Percentiles rank a stretch among this genome's conserved stretches.
phyloP scores from a whole-genome alignment of 2,329 filamentous ascomycete species.

The Fusarium azukiicola region DNA sequence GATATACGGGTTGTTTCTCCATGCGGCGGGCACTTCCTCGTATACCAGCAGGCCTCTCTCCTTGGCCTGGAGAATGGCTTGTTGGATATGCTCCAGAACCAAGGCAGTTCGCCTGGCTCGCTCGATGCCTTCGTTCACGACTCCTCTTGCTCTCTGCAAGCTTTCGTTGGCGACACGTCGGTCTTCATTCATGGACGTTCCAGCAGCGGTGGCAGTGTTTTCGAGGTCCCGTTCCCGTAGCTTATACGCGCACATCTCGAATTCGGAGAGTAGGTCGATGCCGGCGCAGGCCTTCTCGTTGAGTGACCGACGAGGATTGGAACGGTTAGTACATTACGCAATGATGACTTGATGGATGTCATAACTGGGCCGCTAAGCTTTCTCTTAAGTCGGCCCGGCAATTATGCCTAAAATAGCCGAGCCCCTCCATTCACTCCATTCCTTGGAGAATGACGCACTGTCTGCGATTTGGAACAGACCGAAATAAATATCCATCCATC shows the following conservation, averaged over 20 bases:
- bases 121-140: slow-evolving; percentile 84
- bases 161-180: slow-evolving; percentile 81
- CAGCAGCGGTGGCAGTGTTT: slow-evolving; percentile 82
- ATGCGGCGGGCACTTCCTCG: slow-evolving; percentile 93
- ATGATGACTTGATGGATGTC: no score
- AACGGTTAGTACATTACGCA: no score
- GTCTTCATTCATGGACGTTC: slow-evolving; percentile 87
- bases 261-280: slow-evolving; percentile 90
- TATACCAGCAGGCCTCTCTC: slow-evolving; percentile 93
- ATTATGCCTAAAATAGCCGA: no score
- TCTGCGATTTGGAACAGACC: no score
- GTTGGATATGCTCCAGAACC: slow-evolving; percentile 90
- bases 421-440: no score
- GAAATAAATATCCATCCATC: no score
- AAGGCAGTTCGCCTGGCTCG: slow-evolving; percentile 91
- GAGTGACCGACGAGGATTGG: slow-evolving; percentile 73
- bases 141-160: no score
- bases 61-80: slow-evolving; percentile 86
- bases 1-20: slow-evolving; percentile 98
- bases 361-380: no score
- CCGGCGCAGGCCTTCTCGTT: slow-evolving; percentile 95
- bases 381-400: no score
- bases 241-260: slow-evolving; percentile 90
- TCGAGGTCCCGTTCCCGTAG: slow-evolving; percentile 88
- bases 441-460: no score